These are phyloP conservation scores for Postia placenta DNA, from an alignment of 768 basidiomycete genomes.

Conservation along the genomic window DNA sequence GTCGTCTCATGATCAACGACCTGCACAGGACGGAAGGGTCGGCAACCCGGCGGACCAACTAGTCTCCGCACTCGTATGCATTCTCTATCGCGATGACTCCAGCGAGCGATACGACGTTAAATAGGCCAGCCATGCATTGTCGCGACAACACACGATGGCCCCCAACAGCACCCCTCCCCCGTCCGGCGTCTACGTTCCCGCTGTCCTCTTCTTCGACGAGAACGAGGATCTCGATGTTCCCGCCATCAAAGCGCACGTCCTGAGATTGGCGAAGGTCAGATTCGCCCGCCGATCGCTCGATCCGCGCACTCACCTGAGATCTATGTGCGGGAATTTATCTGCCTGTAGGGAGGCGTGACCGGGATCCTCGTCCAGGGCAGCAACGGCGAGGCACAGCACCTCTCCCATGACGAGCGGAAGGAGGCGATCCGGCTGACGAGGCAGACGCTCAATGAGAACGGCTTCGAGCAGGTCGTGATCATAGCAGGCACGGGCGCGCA, in stretches of 20 bases:
- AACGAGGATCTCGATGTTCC: conserved; percentile 66
- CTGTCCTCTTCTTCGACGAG: conserved; percentile 66
- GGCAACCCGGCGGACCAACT: conserved; percentile 2
- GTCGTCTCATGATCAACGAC: conserved; percentile 1
- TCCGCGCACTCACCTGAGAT: not conserved
- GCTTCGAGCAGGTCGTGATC: conserved; percentile 59
- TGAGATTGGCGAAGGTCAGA: conserved; percentile 63
- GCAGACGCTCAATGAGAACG: conserved; percentile 64
- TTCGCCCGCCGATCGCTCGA: conserved; percentile 2
- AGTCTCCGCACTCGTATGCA: conserved; percentile 4
- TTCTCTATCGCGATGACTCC: conserved; percentile 9
- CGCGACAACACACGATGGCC: not conserved
- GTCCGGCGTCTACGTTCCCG: conserved; percentile 70
- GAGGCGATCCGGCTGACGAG: conserved; percentile 58
- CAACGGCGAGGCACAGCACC: conserved; percentile 72
- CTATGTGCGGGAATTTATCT: not conserved
- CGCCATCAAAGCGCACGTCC: conserved; percentile 62
- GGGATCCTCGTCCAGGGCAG: conserved; percentile 71
- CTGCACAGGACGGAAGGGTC: conserved; percentile 1
- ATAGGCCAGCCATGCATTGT: not conserved
- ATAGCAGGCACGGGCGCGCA: conserved; percentile 84
- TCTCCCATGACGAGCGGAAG: conserved; percentile 68
- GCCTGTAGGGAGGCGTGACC: conserved; percentile 56
- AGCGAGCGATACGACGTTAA: conserved; percentile 3
- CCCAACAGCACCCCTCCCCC: conserved; percentile 39